Conservation (phyloP, 176 grass and related monocot genomes). For the Leersia perrieri region DNA sequence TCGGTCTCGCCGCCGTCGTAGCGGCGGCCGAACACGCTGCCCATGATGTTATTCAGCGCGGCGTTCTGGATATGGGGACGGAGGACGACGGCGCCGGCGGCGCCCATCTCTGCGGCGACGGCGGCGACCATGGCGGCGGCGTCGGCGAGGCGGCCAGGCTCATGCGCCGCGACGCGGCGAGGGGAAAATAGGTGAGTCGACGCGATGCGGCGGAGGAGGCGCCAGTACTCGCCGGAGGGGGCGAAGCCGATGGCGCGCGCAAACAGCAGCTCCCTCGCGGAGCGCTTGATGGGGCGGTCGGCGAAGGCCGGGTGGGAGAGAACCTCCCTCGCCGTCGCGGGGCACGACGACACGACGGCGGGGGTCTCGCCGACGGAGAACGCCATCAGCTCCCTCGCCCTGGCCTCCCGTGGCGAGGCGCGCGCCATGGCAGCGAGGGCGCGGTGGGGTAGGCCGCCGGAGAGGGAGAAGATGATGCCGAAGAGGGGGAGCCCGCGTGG, state of each 20-base stretch:
- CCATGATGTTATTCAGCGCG: slow-evolving; percentile 85
- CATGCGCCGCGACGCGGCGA: slow-evolving; percentile 66
- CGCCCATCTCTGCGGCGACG: slow-evolving; percentile 33
- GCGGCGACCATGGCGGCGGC: slow-evolving; percentile 38
- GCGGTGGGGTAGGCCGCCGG: slow-evolving; percentile 53
- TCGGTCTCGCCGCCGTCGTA: slow-evolving; percentile 33
- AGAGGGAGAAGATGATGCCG: slow-evolving; percentile 59
- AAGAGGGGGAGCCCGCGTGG: slow-evolving; percentile 59
- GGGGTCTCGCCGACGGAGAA: slow-evolving; percentile 67
- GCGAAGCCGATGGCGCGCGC: slow-evolving; percentile 70
- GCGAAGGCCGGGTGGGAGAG: slow-evolving; percentile 50
- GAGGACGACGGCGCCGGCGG: slow-evolving; percentile 38
- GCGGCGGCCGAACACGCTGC: slow-evolving; percentile 66
- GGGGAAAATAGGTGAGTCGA: slow-evolving; percentile 77
- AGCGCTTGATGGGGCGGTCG: slow-evolving; percentile 58
- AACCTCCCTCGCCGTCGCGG: slow-evolving; percentile 42
- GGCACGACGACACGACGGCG: slow-evolving; percentile 49
- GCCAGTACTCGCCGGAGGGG: slow-evolving; percentile 67
- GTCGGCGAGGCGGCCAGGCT: slow-evolving; percentile 51
- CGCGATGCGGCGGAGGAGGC: slow-evolving; percentile 65
- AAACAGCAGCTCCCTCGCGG: slow-evolving; percentile 69
- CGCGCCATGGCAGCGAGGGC: slow-evolving; percentile 31
- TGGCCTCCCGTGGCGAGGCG: neutral
- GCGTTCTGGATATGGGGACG: slow-evolving; percentile 64
- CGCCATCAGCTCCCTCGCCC: slow-evolving; percentile 53